Conservation (phyloP, 1,139 yeast species). For the Diutina pseudorugosa region DNA sequence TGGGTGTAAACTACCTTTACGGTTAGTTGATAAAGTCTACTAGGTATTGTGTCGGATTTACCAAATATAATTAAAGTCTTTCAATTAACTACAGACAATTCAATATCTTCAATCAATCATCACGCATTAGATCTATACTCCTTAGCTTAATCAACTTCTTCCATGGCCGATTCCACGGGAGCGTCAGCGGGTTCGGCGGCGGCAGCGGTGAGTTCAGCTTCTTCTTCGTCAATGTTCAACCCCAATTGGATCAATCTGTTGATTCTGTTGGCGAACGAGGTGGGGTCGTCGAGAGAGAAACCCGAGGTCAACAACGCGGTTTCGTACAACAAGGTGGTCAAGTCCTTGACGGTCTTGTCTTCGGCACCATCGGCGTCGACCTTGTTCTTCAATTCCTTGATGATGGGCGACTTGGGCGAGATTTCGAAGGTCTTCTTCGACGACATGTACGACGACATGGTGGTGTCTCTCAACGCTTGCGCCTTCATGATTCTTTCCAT, state of each 20-base stretch:
- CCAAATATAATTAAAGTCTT: too few relatives aligned
- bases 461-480: constrained; percentile 97
- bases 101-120: background rate
- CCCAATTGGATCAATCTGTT: constrained; percentile 97
- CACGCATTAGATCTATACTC: background rate
- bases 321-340: constrained; percentile 91
- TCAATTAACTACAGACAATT: background rate
- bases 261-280: constrained; percentile 93
- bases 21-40: too few relatives aligned
- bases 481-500: constrained; percentile 99
- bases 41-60: too few relatives aligned
- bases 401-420: constrained; percentile 93
- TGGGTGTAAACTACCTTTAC: too few relatives aligned
- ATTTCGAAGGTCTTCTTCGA: constrained; percentile 98
- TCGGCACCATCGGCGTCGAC: constrained; percentile 95
- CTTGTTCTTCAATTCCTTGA: constrained; percentile 90
- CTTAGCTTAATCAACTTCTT: constrained; percentile 78
- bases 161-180: constrained; percentile 90
- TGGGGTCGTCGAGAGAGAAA: constrained; percentile 97
- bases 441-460: constrained; percentile 99
- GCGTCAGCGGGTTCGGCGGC: constrained; percentile 47
- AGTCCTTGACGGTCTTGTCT: constrained; percentile 97
- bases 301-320: constrained; percentile 98
- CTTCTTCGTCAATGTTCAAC: constrained; percentile 92
- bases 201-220: constrained; percentile 35